A percentile compares a stretch with the other conserved stretches of the same genome.
Evolutionary conservation across 2,329 filamentous ascomycete species (phyloP).

Genomic region (Fusarium ramigenum): DNA sequence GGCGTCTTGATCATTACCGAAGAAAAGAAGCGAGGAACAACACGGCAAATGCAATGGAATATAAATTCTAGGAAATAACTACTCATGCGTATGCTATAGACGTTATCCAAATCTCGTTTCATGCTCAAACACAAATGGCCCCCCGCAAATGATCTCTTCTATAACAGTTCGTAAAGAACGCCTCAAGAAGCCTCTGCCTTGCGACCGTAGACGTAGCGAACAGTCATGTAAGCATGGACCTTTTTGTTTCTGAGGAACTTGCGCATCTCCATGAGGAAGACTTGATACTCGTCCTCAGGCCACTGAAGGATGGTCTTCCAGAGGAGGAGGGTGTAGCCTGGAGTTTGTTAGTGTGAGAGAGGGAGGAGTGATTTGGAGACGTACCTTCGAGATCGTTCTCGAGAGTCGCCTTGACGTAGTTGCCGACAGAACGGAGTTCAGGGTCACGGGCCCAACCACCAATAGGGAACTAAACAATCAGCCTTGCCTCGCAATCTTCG

Average conservation of each 20-base stretch:
- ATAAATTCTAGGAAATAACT: background rate
- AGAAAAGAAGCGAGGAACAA: too few relatives aligned
- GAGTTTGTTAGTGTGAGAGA: accelerated
- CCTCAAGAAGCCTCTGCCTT: slow-evolving; percentile 9
- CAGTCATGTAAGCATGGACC: slow-evolving; percentile 30
- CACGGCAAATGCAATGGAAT: background rate
- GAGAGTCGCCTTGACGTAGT: slow-evolving; percentile 31
- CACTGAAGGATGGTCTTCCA: slow-evolving; percentile 35
- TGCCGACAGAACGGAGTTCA: slow-evolving; percentile 28
- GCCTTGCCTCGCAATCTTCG: background rate
- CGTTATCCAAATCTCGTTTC: background rate
- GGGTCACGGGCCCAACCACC: slow-evolving; percentile 33
- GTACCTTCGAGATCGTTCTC: slow-evolving; percentile 38
- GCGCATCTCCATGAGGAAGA: slow-evolving; percentile 33
- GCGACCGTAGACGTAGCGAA: slow-evolving; percentile 34
- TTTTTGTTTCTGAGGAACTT: slow-evolving; percentile 26
- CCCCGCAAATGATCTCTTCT: too few relatives aligned
- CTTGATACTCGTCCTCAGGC: slow-evolving; percentile 34
- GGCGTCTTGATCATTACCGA: too few relatives aligned
- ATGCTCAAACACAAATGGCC: background rate
- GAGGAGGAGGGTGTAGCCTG: slow-evolving; percentile 32
- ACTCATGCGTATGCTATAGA: background rate
- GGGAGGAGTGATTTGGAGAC: accelerated
- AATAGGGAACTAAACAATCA: slow-evolving; percentile 28
- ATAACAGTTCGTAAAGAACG: accelerated